These are phyloP conservation scores for Myxozyma kluyveri DNA, from an alignment of 805 yeast genomes.

Conservation along the genomic window DNA sequence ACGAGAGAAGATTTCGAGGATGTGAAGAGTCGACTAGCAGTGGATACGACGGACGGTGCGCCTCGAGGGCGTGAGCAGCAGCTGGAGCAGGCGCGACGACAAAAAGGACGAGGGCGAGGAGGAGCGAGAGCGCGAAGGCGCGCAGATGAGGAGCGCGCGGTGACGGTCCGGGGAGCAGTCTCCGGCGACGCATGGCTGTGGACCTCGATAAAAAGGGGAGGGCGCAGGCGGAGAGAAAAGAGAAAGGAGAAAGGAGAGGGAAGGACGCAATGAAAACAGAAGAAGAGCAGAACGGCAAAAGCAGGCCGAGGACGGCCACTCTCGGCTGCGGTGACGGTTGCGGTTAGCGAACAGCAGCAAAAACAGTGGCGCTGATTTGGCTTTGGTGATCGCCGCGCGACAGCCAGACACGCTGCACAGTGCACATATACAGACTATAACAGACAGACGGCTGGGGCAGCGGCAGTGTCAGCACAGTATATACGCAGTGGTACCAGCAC, in stretches of 20 bases:
- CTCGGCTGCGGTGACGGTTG: neutral
- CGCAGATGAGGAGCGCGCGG: neutral
- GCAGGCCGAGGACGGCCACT: neutral
- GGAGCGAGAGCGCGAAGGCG: neutral
- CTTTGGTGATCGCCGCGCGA: neutral
- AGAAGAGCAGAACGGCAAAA: neutral
- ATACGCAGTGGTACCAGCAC: too few relatives aligned
- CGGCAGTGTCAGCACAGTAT: too few relatives aligned
- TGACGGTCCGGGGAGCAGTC: neutral
- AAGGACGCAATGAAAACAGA: neutral
- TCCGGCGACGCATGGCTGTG: neutral
- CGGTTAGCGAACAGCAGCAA: neutral
- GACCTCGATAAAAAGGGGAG: neutral
- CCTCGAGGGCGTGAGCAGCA: neutral
- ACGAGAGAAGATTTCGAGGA: neutral
- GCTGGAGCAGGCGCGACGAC: neutral
- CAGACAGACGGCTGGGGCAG: too few relatives aligned
- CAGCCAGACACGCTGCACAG: neutral
- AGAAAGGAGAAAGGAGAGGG: neutral
- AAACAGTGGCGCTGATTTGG: neutral
- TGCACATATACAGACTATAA: too few relatives aligned
- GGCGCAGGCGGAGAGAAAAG: neutral
- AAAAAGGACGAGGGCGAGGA: neutral
- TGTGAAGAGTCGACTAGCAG: too few relatives aligned
- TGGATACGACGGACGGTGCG: neutral